These are phyloP conservation scores for Spergularia bocconei DNA, from an alignment of 148 eudicot species.

Conservation along the genomic window DNA sequence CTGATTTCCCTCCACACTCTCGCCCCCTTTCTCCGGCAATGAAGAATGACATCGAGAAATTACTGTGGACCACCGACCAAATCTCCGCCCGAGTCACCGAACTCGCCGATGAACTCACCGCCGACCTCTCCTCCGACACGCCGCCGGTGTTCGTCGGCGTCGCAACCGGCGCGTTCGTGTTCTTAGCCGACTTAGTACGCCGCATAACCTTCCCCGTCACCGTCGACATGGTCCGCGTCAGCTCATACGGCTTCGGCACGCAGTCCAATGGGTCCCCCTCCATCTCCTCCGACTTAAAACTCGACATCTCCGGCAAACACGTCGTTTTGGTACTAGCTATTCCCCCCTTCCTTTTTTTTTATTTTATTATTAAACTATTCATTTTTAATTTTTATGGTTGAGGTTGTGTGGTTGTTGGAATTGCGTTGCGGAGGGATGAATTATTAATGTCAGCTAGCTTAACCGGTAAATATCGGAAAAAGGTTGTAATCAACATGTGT, in stretches of 20 bases:
- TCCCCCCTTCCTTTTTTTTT: background rate
- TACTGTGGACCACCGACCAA: slow-evolving; percentile 47
- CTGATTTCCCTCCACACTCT: no score
- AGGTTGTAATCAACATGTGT: no score
- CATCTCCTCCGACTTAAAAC: slow-evolving; percentile 50
- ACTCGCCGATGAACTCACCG: slow-evolving; percentile 50
- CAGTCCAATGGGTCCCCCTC: slow-evolving; percentile 58
- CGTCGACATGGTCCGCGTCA: slow-evolving; percentile 60
- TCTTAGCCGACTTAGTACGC: slow-evolving; percentile 76
- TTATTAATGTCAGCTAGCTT: background rate
- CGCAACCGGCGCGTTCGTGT: slow-evolving; percentile 71
- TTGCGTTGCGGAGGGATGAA: background rate
- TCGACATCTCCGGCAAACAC: slow-evolving; percentile 56
- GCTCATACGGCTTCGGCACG: slow-evolving; percentile 60
- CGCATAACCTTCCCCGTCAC: slow-evolving; percentile 43
- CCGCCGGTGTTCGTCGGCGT: slow-evolving; percentile 64
- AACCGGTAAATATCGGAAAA: no score
- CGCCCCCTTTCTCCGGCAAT: no score
- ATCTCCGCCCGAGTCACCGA: slow-evolving; percentile 43
- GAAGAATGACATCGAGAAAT: background rate
- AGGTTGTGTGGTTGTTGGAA: background rate
- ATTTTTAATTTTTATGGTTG: background rate
- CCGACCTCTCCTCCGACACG: slow-evolving; percentile 25
- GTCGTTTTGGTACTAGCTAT: slow-evolving; percentile 79
- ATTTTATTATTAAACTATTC: background rate